Evolutionary conservation across 768 basidiomycete genomes (phyloP), one percentile per base, ranked within the genome.

Genomic region (Lactarius akahatsu): DNA sequence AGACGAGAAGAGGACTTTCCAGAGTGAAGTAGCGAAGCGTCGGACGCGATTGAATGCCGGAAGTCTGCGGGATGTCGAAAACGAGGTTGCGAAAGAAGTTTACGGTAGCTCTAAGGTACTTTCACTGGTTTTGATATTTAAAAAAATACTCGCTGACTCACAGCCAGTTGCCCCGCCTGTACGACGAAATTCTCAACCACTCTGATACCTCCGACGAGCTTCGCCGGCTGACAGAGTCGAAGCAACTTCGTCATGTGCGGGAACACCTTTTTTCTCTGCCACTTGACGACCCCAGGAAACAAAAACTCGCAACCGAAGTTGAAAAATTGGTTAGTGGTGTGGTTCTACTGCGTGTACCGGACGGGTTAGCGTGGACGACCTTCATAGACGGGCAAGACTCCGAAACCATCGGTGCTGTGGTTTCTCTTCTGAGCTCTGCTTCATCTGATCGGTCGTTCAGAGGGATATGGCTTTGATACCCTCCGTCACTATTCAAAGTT

Each of bases 351-450:
- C 80, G 81, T 18, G 83, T 95, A 10, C 84, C 86, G 0, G 90
- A 97, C 71, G 89, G 92, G 72, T 74, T 88, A 30, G 94, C 91
- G 0, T 99, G 97, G 96, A 80, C 77, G 32, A 75, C 90, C 4
- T 86, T 82, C 67, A 79, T 98, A 54, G 93, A 98, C 72, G 83
- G 85, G 67, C 84, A 79, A 62, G 89, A 98, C 73, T 82, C 78
- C 45, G 86, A 85, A 32, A 80, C 80, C 6, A 79, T 92, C 9
- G 83, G 94, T 93, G 72, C 52, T 20, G 32, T 28, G n/a, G 43
- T 38, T n/a, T 68, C n/a, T 66, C 68, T 23, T 56, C 28, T 30
- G 7, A 41, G 26, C 50, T 50, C 59, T 70, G 16, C 30, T 41
- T 65, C 28, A 63, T 34, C 59, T 67, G 45, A 67, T 40, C 40